Evolutionary conservation across 352 stramenopile species (phyloP).

Genomic region (Elongisporangium undulatum): DNA sequence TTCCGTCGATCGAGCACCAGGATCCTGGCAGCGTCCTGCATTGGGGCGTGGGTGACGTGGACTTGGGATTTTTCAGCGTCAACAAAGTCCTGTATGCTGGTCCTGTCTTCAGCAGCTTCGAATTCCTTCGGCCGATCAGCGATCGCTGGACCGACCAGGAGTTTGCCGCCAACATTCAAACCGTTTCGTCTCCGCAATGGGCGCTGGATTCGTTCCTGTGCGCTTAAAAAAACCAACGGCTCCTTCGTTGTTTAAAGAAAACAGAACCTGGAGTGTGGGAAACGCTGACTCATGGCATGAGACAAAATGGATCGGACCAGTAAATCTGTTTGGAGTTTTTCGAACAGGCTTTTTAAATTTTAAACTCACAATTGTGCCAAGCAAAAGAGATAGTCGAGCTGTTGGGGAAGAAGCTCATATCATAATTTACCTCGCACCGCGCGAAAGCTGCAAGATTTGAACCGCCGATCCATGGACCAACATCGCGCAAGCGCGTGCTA

Average conservation of each 20-base stretch:
- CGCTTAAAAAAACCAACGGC: background rate
- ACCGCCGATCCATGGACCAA: background rate
- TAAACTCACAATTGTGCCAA: background rate
- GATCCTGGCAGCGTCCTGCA: conserved; percentile 27
- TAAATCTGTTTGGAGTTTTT: too few relatives aligned
- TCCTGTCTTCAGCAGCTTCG: conserved; percentile 31
- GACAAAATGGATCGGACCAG: too few relatives aligned
- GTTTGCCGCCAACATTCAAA: conserved; percentile 10
- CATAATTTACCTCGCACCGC: background rate
- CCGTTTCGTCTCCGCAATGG: conserved; percentile 11
- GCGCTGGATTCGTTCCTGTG: conserved; percentile 13
- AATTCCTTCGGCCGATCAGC: conserved; percentile 27
- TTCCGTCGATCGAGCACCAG: conserved; percentile 19
- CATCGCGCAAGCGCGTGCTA: background rate
- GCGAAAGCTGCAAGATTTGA: background rate
- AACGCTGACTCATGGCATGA: background rate
- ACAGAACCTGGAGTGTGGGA: background rate
- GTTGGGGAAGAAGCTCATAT: background rate
- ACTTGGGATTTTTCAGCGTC: conserved; percentile 23
- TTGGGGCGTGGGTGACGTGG: conserved; percentile 19
- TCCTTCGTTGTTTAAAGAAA: background rate
- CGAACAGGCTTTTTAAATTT: background rate
- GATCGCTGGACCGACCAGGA: conserved; percentile 20
- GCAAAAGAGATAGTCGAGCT: background rate
- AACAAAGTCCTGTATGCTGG: conserved; percentile 26